Percentiles rank a stretch among this genome's conserved stretches.
These are phyloP conservation scores for Malus sylvestris DNA, from an alignment of 306 rosid genomes.

Conservation along the genomic window DNA sequence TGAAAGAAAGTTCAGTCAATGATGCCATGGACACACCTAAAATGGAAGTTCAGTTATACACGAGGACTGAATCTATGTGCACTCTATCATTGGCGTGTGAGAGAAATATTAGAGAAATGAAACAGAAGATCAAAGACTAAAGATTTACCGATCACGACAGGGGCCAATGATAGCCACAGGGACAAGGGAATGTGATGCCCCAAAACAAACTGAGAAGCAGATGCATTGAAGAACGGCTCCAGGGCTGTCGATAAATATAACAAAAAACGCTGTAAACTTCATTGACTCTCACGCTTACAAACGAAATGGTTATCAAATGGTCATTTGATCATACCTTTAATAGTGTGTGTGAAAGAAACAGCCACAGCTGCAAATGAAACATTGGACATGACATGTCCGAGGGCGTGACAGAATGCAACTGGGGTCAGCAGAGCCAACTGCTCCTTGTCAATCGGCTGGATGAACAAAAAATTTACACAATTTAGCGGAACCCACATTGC, in stretches of 20 bases:
- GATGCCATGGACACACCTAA: constrained; percentile 97
- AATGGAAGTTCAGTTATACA: constrained; percentile 7
- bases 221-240: constrained; percentile 93
- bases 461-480: not conserved
- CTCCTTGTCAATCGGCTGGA: constrained; percentile 44
- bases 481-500: constrained; percentile 2
- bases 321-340: constrained; percentile 48
- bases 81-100: not conserved
- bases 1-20: constrained; percentile 90
- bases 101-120: not conserved
- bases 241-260: constrained; percentile 47
- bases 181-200: constrained; percentile 75
- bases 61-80: not conserved
- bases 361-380: constrained; percentile 98
- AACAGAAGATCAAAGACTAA: not conserved
- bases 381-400: constrained; percentile 94
- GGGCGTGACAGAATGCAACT: constrained; percentile 82
- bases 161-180: constrained; percentile 86
- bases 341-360: constrained; percentile 89
- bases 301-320: not conserved
- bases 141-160: constrained; percentile 77
- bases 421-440: constrained; percentile 68
- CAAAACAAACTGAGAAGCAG: constrained; percentile 89
- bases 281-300: not conserved
- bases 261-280: not conserved